These are phyloP conservation scores for Hymenoscyphus infarciens DNA, from an alignment of 2,329 filamentous ascomycete genomes.

Conservation along the genomic window DNA sequence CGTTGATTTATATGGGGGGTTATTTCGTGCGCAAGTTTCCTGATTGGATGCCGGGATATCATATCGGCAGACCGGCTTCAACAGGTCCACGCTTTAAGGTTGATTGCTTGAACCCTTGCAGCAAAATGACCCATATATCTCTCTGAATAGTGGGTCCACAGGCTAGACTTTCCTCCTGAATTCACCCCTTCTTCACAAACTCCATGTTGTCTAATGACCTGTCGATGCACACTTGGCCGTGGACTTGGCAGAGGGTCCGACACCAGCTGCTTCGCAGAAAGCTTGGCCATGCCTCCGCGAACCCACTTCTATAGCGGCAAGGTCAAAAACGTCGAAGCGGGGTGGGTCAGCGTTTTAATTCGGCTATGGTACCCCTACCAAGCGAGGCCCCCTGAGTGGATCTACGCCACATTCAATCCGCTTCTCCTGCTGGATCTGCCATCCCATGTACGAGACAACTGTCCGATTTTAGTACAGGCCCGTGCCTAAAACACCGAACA, in stretches of 20 bases:
- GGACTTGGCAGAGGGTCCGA: conserved; percentile 1
- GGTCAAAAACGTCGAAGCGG: too few relatives aligned
- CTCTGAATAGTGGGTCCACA: background rate
- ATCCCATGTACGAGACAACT: background rate
- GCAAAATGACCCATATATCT: background rate
- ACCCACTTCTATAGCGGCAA: background rate
- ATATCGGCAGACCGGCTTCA: background rate
- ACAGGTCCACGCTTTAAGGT: background rate
- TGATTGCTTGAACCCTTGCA: background rate
- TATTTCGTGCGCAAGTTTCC: background rate
- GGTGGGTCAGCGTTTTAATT: background rate
- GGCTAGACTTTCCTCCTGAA: background rate
- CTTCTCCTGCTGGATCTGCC: background rate
- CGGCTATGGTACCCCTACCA: background rate
- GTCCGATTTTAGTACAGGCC: too few relatives aligned
- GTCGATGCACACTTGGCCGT: too few relatives aligned
- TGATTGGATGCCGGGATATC: background rate
- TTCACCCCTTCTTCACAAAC: background rate
- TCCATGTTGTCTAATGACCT: background rate
- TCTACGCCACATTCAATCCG: background rate
- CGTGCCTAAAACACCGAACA: too few relatives aligned
- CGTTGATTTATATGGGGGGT: background rate
- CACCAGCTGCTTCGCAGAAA: background rate
- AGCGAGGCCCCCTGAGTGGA: conserved; percentile 1
- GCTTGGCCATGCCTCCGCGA: conserved; percentile 2